Conservation (phyloP, 1,139 yeast genomes). For the Debaryomyces coudertii region DNA sequence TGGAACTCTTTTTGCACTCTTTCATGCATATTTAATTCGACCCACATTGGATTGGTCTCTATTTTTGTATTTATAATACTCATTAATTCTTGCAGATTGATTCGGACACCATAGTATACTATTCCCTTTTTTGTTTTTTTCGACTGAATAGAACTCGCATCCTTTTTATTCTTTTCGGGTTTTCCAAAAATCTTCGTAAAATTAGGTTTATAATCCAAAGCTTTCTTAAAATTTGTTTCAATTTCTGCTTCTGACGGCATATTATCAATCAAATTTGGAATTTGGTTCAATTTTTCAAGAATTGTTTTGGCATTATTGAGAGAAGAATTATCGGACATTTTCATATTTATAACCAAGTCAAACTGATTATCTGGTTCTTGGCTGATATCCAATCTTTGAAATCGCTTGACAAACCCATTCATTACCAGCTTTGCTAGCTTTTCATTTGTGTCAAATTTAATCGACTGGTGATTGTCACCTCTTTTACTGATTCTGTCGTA, state of each 20-base stretch:
- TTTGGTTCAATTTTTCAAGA: conserved; percentile 38
- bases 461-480: conserved; percentile 91
- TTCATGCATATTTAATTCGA: conserved; percentile 11
- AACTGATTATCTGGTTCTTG: conserved; percentile 67
- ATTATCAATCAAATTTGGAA: conserved; percentile 47
- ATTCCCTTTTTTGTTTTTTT: conserved; percentile 18
- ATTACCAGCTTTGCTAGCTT: conserved; percentile 59
- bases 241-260: conserved; percentile 48
- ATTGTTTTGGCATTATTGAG: conserved; percentile 53
- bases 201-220: conserved; percentile 56
- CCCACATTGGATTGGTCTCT: conserved; percentile 31
- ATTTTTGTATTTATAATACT: conserved; percentile 8
- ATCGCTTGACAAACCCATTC: conserved; percentile 72
- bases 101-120: conserved; percentile 34
- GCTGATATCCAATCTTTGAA: conserved; percentile 55
- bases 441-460: conserved; percentile 53
- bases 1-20: conserved; percentile 68
- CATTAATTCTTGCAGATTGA: conserved; percentile 16
- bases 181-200: conserved; percentile 41
- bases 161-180: conserved; percentile 21
- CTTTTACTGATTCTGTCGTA: conserved; percentile 60
- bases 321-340: conserved; percentile 53
- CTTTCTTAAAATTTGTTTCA: conserved; percentile 46
- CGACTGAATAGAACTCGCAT: conserved; percentile 4
- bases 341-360: conserved; percentile 63